Evolutionary conservation across 1,284 basidiomycete species (phyloP), one percentile per base, ranked within the genome.

Genomic region (Fomitopsis pinicola): DNA sequence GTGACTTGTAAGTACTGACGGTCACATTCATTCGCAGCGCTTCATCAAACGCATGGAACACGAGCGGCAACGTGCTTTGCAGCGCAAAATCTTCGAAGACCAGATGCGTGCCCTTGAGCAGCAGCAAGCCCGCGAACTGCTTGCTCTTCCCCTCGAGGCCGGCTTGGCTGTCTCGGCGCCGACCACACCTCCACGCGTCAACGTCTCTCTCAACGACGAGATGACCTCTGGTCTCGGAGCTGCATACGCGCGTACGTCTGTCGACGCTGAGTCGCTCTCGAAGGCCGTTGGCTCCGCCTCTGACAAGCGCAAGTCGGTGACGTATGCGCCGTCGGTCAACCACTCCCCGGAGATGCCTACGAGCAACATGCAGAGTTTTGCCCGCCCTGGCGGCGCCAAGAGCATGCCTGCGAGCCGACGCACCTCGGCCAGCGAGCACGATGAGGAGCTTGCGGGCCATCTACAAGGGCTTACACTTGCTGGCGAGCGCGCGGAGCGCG

Each of bases 71-170:
- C 91, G 94, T 66, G 78, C 79, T 52, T 76, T 92, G 60, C 95
- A 97, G 75, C 88, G 94, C 71, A 91, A 89, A 75, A 78, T 92
- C 69, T 97, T 97, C 73, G 95, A 96, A 75, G 92, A 95, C 68
- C 93, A 97, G 76, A 96, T 97, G 91, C 87, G 89, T 59, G 88
- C 84, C 66, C 83, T 97, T 63, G 95, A 97, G 76, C 91, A 93
- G 68, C 90, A 95, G 73, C 95, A 97, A 76, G 88, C 89, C 19
- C 89, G 94, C 72, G 92, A 90, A 73, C 82, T 93, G 44, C 85
- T 94, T 66, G 84, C 70, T 65, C 82, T 92, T 66, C 89, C 90
- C 22, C 81, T 83, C 67, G 89, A 91, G 62, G 54, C 77, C 75
- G 56, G 89, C 66, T 70, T 92, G 36, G 91, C 91, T 12, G 87